Evolutionary conservation across 495 filamentous ascomycete genomes (phyloP).

Genomic region (Gamarada debralockiae): DNA sequence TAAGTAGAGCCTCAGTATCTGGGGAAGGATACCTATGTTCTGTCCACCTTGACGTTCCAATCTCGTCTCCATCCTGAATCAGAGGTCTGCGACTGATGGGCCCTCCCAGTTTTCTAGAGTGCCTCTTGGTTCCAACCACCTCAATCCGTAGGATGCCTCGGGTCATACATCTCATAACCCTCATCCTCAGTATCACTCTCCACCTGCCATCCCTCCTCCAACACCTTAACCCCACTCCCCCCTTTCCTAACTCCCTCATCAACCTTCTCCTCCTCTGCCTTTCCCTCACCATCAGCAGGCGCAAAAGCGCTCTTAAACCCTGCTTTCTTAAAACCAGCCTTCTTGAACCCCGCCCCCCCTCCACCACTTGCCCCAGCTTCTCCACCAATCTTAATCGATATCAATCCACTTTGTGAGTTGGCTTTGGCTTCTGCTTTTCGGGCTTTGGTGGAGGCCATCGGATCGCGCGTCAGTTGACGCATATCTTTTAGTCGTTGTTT

Average conservation of each 20-base stretch:
- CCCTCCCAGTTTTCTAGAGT: too few relatives aligned
- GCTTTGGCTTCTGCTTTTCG: slow-evolving; percentile 68
- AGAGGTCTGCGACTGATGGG: background rate
- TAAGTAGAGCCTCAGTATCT: too few relatives aligned
- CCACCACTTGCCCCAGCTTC: slow-evolving; percentile 9
- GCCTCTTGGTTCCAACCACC: too few relatives aligned
- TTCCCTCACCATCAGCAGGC: slow-evolving; percentile 30
- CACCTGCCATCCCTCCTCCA: slow-evolving; percentile 23
- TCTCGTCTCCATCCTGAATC: too few relatives aligned
- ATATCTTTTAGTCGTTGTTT: slow-evolving; percentile 64
- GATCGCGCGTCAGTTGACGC: slow-evolving; percentile 60
- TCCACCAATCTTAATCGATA: slow-evolving; percentile 51
- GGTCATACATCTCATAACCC: slow-evolving; percentile 53
- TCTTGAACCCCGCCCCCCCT: slow-evolving; percentile 24
- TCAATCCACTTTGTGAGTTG: slow-evolving; percentile 44
- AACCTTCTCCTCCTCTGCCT: slow-evolving; percentile 12
- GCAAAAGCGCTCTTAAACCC: slow-evolving; percentile 52
- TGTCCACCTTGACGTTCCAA: too few relatives aligned
- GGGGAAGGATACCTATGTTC: too few relatives aligned
- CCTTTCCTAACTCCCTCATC: slow-evolving; percentile 17
- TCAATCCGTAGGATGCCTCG: slow-evolving; percentile 50
- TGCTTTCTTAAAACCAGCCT: slow-evolving; percentile 51
- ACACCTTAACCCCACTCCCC: slow-evolving; percentile 16
- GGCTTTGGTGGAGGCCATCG: slow-evolving; percentile 53
- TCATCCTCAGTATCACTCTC: slow-evolving; percentile 58